Base-by-base conservation (phyloP, 2,329 filamentous ascomycete species). In the Venturiaceae sp. region DNA sequence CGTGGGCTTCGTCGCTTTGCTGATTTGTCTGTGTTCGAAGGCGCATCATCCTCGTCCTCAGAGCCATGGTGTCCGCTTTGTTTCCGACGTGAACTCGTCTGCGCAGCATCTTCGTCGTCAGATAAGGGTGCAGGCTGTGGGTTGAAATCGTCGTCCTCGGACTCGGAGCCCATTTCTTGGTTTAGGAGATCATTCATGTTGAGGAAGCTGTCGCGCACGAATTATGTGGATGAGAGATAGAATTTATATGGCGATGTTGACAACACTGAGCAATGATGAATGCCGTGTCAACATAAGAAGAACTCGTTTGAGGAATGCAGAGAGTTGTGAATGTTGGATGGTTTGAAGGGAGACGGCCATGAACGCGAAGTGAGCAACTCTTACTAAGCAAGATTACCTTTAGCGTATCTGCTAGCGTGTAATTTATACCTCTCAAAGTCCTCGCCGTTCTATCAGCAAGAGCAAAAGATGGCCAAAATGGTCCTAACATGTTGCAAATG, bases 61-160 rank as follows among this genome's bases (percentile, higher is more conserved):
- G 64, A 65, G 14, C 53, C 61, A 58, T 60, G 65, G 39, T 62
- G 44, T 32, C 37, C 26, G 16, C 19, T 44, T 58, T 30, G 55
- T 55, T 58, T 16, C 23, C 52, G 53, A 61, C 60, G 58, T 61
- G n/a, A 58, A 46, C 57, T 59, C 52, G 39, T 6, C 23, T 60
- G 30, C 16, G 26, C 58, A 53, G 75, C 74, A 63, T 77, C 80
- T 61, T 90, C 88, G 54, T 84, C 85, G 64, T 92, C 89, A 3
- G 88, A 94, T 34, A 83, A 68, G 60, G 90, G 83, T 61, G 83
- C 86, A 21, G 87, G 86, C 53, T 81, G 83, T 55, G 91, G 92
- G 71, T 96, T 95, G 80, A 96, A 96, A 71, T 92, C 87, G 65
- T 95, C 91, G 55, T 94, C 89, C 47, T 88, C 86, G 58, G 89